Evolutionary conservation across 106 monocot genomes (phyloP), one percentile per base, ranked within the genome.

Genomic region (Posidonia australis): DNA sequence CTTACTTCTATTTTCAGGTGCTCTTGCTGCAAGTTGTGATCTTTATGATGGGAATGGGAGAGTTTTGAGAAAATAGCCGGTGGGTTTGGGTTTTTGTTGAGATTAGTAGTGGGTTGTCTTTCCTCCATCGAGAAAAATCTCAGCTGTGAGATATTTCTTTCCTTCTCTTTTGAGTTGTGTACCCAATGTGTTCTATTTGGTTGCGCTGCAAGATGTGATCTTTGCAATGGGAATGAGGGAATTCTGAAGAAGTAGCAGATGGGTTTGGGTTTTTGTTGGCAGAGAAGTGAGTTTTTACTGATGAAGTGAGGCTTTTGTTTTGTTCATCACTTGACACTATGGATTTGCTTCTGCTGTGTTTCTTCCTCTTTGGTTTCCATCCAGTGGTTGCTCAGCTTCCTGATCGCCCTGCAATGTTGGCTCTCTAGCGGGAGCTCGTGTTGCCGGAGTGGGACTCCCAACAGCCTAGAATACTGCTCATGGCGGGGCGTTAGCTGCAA

Each of bases 401-500:
- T 20, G 79, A 83, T 22, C 64, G 62, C 44, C 28, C 68, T 9
- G 25, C 73, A 21, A 83, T 83, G 79, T 64, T 28, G 20, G 75
- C 60, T 26, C 79, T 83, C 24, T 59, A 51, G 17, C 49, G 52
- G 19, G 79, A 72, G 65, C 76, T 83, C 54, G 53, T 72, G 1
- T 41, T 64, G 9, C 54, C 68, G 5, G 65, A 69, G 43, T 83
- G 83, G 83, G 58, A 49, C 22, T 31, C n/a, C 36, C 24, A 41
- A 20, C 27, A 30, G n/a, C 29, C 18, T 56, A 60, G 45, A 64
- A 70, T 83, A 76, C 80, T 90, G 90, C 72, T 68, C 71, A 11
- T 90, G 90, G 90, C 67, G 52, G 18, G 90, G 90, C 13, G 78
- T 90, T 65, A 71, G 51, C 41, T 89, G 89, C 62, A 68, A 36